Percentiles rank a stretch among this genome's conserved stretches.
phyloP scores from a whole-genome alignment of 768 basidiomycete species.

The Agrocybe pediades region DNA sequence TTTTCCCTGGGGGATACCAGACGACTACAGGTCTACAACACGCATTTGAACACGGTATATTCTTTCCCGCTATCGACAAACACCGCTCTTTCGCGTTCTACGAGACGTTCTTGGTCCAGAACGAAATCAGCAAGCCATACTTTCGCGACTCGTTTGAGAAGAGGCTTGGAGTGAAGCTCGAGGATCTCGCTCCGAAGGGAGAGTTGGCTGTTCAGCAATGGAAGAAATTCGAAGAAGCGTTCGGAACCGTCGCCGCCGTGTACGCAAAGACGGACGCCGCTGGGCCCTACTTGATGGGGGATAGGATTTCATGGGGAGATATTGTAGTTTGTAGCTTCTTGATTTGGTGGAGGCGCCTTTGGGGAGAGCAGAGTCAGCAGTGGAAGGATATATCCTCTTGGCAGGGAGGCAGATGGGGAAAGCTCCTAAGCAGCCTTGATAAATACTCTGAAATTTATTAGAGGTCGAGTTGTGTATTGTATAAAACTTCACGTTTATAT shows the following conservation, averaged over 20 bases:
- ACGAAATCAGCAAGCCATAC: constrained; percentile 17
- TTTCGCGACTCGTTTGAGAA: constrained; percentile 37
- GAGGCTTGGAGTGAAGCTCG: constrained; percentile 31
- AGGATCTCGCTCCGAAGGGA: constrained; percentile 31
- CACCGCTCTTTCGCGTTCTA: constrained; percentile 5
- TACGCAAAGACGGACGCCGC: constrained; percentile 21
- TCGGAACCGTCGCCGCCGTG: constrained; percentile 25
- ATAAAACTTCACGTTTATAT: too few relatives aligned
- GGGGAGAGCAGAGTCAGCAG: constrained; percentile 32
- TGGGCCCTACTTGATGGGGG: constrained; percentile 35
- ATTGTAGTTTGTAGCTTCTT: constrained; percentile 36
- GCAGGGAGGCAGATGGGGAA: constrained; percentile 34
- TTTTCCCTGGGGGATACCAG: constrained; percentile 25
- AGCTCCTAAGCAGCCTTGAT: constrained; percentile 33
- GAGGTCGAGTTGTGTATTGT: too few relatives aligned
- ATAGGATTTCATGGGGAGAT: constrained; percentile 34
- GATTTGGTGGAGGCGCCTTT: constrained; percentile 15
- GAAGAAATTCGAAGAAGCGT: constrained; percentile 28
- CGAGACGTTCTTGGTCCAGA: not conserved
- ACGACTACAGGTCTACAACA: constrained; percentile 19
- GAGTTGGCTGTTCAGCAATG: constrained; percentile 32
- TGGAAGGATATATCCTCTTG: constrained; percentile 33
- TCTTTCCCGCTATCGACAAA: constrained; percentile 34
- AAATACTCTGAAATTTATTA: too few relatives aligned
- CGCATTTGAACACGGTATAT: constrained; percentile 43